phyloP scores from a whole-genome alignment of 805 yeast species.

The Scheffersomyces ergatensis region DNA sequence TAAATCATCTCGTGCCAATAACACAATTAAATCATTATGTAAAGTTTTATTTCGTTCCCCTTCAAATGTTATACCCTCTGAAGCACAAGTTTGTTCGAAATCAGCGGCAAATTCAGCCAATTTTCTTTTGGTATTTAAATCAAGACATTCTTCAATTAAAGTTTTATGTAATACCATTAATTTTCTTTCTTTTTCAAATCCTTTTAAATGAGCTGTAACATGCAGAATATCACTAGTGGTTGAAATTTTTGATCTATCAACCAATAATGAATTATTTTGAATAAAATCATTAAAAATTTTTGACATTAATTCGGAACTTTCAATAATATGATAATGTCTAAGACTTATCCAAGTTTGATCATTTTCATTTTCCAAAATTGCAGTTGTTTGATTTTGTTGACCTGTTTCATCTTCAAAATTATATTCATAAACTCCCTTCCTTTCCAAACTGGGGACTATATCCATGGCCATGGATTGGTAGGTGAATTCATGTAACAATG shows the following conservation, averaged over 20 bases:
- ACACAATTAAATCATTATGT: constrained; percentile 57
- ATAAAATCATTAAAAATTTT: constrained; percentile 62
- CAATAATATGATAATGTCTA: constrained; percentile 73
- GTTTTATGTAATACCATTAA: constrained; percentile 59
- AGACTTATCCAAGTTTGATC: constrained; percentile 73
- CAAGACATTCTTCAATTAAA: constrained; percentile 63
- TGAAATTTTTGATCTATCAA: constrained; percentile 62
- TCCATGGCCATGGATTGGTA: constrained; percentile 94
- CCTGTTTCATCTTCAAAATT: constrained; percentile 53
- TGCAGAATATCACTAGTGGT: constrained; percentile 70
- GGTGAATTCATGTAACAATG: constrained; percentile 83
- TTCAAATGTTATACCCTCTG: constrained; percentile 67
- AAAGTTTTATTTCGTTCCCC: constrained; percentile 60
- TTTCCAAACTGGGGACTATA: constrained; percentile 44
- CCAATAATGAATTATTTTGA: constrained; percentile 71
- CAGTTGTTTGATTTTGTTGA: constrained; percentile 25
- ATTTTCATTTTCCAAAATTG: constrained; percentile 52
- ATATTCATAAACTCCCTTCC: constrained; percentile 48
- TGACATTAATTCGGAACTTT: constrained; percentile 61
- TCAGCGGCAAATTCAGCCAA: constrained; percentile 72
- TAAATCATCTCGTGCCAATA: constrained; percentile 49
- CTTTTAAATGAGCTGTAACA: constrained; percentile 68
- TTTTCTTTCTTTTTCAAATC: constrained; percentile 65
- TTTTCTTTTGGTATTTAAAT: constrained; percentile 52
- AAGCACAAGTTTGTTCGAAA: constrained; percentile 79